These are phyloP conservation scores for Omphalea diandra DNA, from an alignment of 441 rosid genomes.

Conservation along the genomic window DNA sequence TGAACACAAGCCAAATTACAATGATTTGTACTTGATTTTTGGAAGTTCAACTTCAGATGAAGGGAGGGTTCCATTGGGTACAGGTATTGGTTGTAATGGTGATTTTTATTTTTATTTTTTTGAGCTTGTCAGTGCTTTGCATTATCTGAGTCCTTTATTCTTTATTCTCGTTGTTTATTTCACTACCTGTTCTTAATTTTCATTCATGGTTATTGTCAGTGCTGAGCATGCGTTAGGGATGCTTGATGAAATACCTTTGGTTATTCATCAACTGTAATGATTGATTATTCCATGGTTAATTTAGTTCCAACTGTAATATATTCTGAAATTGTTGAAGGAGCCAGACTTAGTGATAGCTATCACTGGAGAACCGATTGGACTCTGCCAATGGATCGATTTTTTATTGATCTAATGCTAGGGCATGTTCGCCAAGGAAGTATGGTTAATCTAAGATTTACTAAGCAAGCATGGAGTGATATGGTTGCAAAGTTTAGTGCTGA, in stretches of 20 bases:
- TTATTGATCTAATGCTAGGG: conserved; percentile 49
- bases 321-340: conserved; percentile 36
- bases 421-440: conserved; percentile 42
- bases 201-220: neutral
- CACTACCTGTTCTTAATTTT: neutral
- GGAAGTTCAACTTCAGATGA: conserved; percentile 38
- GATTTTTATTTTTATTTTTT: conserved; percentile 27
- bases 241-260: neutral
- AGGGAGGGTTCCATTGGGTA: conserved; percentile 19
- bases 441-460: conserved; percentile 31
- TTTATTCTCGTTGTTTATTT: neutral
- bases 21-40: conserved; percentile 53
- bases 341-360: conserved; percentile 23
- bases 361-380: conserved; percentile 41
- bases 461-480: conserved; percentile 48
- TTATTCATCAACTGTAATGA: conserved; percentile 7
- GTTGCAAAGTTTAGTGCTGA: conserved; percentile 41
- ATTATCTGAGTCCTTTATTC: neutral
- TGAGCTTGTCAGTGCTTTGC: conserved; percentile 3
- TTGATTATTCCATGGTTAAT: neutral
- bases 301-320: neutral
- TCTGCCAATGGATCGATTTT: conserved; percentile 48
- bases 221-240: neutral
- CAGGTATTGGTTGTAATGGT: conserved; percentile 31
- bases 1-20: conserved; percentile 36